These are phyloP conservation scores for Stylonectria norvegica DNA, from an alignment of 2,329 filamentous ascomycete species.

Conservation along the genomic window DNA sequence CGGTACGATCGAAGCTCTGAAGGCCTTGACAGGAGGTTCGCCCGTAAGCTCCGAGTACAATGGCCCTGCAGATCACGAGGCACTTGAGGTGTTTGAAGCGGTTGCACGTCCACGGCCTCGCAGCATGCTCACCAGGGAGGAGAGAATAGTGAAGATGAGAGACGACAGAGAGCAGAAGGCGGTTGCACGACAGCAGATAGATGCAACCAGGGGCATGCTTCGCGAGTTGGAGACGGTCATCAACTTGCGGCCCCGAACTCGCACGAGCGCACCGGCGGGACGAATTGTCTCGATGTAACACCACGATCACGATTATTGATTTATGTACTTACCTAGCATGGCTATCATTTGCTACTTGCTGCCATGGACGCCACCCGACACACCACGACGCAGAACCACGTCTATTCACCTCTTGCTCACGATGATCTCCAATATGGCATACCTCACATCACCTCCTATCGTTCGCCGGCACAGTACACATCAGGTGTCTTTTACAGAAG, in stretches of 20 bases:
- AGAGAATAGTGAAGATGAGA: slow-evolving; percentile 81
- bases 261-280: slow-evolving; percentile 35
- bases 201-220: slow-evolving; percentile 85
- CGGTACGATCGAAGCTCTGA: slow-evolving; percentile 60
- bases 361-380: background rate
- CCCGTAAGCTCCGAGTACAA: slow-evolving; percentile 51
- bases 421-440: too few relatives aligned
- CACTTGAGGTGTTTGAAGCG: slow-evolving; percentile 86
- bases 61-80: slow-evolving; percentile 58
- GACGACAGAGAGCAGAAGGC: slow-evolving; percentile 79
- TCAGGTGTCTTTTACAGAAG: slow-evolving; percentile 4
- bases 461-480: too few relatives aligned
- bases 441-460: too few relatives aligned
- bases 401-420: too few relatives aligned
- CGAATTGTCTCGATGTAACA: slow-evolving; percentile 44
- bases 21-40: slow-evolving; percentile 71
- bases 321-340: background rate
- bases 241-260: slow-evolving; percentile 45
- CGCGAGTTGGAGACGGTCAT: slow-evolving; percentile 91
- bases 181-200: slow-evolving; percentile 66
- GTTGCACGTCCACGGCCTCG: slow-evolving; percentile 70
- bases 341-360: too few relatives aligned
- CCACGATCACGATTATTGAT: slow-evolving; percentile 4
- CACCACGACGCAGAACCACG: too few relatives aligned
- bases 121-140: slow-evolving; percentile 73